Evolutionary conservation across 768 basidiomycete genomes (phyloP), one percentile per base, ranked within the genome.

Genomic region (Cyclocybe cylindracea): DNA sequence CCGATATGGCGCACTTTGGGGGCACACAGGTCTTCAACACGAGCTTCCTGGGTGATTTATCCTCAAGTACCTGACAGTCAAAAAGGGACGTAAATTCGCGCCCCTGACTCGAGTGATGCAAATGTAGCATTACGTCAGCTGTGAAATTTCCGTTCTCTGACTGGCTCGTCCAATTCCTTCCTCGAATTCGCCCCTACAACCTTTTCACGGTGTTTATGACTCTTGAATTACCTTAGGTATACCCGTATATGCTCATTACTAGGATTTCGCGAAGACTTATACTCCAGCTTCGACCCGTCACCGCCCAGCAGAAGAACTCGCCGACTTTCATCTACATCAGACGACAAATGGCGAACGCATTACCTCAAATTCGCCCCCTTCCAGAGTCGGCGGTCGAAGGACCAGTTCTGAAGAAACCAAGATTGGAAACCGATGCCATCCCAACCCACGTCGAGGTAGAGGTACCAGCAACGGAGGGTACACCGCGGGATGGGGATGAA

Each of bases 301-400:
- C 39, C 29, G 32, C 31, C 37, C 18, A n/a, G 33, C 18, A n/a
- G 33, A 41, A 46, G 43, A 50, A 34, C 40, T 7, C 3, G 3
- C 8, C 39, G 42, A 32, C 8, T 47, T 29, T 47, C 41, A n/a
- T n/a, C 44, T n/a, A 24, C n/a, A 4, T 2, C 18, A 38, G 32
- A 19, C 45, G 44, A 19, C n/a, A 32, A 32, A 63, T 61, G 61
- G 55, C 61, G 39, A 50, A 46, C 24, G 54, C 54, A 7, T 44
- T 63, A 18, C 62, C 62, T 11, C 62, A 64, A 50, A 49, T 56
- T 9, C 60, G 61, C 42, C 44, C 56, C 2, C 32, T 61, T 32
- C 48, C 49, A 14, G 55, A 58, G 16, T 40, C 50, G n/a, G 58
- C 53, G 31, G 44, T 34, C 6, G 56, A 58, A 11, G 58, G 51